These are phyloP conservation scores for Tillandsia leiboldiana DNA, from an alignment of 176 grass and related monocot genomes.

Conservation along the genomic window DNA sequence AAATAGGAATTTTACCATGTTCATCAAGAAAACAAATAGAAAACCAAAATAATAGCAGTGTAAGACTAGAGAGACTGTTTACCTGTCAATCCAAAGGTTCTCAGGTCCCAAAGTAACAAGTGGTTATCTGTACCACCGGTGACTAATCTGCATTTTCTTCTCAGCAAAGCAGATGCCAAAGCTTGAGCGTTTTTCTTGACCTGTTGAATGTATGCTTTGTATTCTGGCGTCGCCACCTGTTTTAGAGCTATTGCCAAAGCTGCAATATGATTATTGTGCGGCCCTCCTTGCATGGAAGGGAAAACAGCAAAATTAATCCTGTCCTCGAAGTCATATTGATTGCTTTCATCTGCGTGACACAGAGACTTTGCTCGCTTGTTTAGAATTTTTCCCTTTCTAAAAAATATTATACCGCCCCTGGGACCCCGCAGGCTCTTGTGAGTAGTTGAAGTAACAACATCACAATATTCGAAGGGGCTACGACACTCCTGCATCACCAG, in stretches of 20 bases:
- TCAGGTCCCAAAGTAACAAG: conserved; percentile 95
- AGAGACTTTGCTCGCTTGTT: conserved; percentile 28
- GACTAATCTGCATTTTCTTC: conserved; percentile 94
- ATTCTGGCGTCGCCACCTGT: conserved; percentile 86
- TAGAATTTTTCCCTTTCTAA: conserved; percentile 65
- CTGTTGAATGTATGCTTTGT: conserved; percentile 91
- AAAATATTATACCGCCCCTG: conserved; percentile 94
- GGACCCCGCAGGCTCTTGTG: conserved; percentile 93
- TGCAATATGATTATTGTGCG: conserved; percentile 95
- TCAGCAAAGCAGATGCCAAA: conserved; percentile 67
- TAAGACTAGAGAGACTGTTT: background rate
- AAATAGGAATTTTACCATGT: background rate
- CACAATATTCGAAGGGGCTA: conserved; percentile 90
- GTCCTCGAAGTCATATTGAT: conserved; percentile 78
- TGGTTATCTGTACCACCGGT: conserved; percentile 98
- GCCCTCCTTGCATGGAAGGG: conserved; percentile 95
- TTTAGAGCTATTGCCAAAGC: conserved; percentile 86
- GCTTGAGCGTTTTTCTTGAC: conserved; percentile 95
- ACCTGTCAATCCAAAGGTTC: conserved; percentile 94
- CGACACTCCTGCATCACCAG: conserved; percentile 50
- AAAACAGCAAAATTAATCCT: conserved; percentile 93
- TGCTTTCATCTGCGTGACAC: conserved; percentile 50
- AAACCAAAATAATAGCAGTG: background rate
- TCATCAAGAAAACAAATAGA: background rate
- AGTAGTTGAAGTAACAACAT: conserved; percentile 92